phyloP scores from a whole-genome alignment of 2,329 filamentous ascomycete species.

The Xylariaceae sp. region DNA sequence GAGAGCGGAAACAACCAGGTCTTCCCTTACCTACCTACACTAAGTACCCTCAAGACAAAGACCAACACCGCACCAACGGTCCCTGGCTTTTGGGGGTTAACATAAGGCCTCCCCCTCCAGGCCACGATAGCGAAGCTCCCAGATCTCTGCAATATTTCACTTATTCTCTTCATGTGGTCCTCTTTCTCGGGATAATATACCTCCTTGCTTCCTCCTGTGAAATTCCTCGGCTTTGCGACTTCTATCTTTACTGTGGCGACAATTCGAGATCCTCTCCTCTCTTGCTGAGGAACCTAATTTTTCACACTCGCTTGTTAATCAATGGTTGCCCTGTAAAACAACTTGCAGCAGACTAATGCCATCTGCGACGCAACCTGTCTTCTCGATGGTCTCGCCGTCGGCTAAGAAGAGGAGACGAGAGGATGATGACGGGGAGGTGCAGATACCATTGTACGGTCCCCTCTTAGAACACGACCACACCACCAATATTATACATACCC shows the following conservation, averaged over 20 bases:
- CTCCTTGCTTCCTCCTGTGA: neutral
- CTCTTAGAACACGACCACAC: constrained; percentile 6
- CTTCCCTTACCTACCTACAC: too few species aligned
- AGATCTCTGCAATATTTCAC: too few species aligned
- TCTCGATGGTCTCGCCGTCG: constrained; percentile 38
- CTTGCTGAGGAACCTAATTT: neutral
- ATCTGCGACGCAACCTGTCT: constrained; percentile 44
- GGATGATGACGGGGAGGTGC: constrained; percentile 39
- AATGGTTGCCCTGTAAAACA: constrained; percentile 3
- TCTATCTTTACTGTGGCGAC: neutral
- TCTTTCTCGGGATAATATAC: too few species aligned
- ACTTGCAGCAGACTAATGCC: constrained; percentile 41
- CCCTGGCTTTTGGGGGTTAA: too few species aligned
- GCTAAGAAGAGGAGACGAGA: constrained; percentile 49
- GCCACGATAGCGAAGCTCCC: neutral
- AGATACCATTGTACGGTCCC: constrained; percentile 38
- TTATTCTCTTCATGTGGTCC: too few species aligned
- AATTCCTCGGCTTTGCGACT: neutral
- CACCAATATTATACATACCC: constrained; percentile 13
- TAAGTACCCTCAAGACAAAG: neutral
- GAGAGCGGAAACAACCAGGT: neutral
- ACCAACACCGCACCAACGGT: too few species aligned
- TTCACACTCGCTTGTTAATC: neutral
- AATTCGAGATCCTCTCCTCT: neutral
- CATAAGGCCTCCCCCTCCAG: too few species aligned